Evolutionary conservation across 371 early-diverging fungal genomes (phyloP).

Genomic region (Mortierella sp.): DNA sequence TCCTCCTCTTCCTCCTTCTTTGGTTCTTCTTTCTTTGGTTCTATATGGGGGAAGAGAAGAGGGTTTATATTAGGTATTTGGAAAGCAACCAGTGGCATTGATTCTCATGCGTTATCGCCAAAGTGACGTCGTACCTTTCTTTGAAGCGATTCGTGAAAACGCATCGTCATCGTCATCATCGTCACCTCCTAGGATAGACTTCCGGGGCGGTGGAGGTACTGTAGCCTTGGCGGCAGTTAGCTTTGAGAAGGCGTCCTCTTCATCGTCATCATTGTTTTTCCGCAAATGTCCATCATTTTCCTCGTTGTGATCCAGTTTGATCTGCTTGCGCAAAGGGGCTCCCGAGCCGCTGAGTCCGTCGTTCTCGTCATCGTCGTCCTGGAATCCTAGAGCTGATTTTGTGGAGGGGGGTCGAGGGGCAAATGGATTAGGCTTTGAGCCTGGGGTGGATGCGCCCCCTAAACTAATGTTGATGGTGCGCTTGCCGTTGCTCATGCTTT

Average conservation of each 20-base stretch:
- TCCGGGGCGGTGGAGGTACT: constrained; percentile 2
- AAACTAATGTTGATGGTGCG: constrained; percentile 53
- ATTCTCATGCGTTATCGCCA: not conserved
- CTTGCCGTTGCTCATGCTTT: constrained; percentile 42
- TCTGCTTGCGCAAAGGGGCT: constrained; percentile 40
- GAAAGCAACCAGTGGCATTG: not conserved
- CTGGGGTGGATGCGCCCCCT: constrained; percentile 19
- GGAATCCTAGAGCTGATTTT: constrained; percentile 45
- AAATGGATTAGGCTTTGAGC: constrained; percentile 36
- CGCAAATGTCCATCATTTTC: not conserved
- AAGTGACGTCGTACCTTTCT: constrained; percentile 14
- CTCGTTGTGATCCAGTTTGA: constrained; percentile 32
- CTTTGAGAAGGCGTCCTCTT: constrained; percentile 15
- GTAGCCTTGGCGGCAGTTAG: not conserved
- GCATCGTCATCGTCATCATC: constrained; percentile 42
- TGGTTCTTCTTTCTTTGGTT: constrained; percentile 2
- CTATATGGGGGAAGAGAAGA: not conserved
- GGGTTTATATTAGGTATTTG: not conserved
- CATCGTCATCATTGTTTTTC: constrained; percentile 7
- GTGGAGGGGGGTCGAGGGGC: constrained; percentile 14
- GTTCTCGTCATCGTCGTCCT: constrained; percentile 36
- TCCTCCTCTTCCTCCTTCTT: constrained; percentile 52
- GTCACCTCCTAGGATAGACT: constrained; percentile 11
- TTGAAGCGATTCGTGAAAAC: constrained; percentile 29
- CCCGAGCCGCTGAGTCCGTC: constrained; percentile 11